A percentile compares a stretch with the other conserved stretches of the same genome.
Evolutionary conservation across 1,284 basidiomycete genomes (phyloP).

Genomic region (Phenoliferia sp.): DNA sequence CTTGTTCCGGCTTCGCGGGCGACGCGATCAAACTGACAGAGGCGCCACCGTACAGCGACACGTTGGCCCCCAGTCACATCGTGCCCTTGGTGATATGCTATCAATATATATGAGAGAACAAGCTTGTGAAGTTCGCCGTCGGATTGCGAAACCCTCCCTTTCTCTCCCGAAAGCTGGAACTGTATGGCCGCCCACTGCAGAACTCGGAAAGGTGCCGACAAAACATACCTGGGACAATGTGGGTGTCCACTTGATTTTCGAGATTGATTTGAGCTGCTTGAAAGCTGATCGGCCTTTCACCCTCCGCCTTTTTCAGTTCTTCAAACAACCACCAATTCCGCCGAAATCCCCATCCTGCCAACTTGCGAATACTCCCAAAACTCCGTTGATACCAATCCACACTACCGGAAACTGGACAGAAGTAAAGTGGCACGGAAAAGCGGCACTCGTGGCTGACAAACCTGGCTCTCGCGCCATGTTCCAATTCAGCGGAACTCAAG

Average conservation of each 20-base stretch:
- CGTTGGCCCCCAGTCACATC: conserved; percentile 9
- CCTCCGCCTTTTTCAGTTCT: neutral
- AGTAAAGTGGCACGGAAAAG: conserved; percentile 26
- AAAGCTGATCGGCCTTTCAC: neutral
- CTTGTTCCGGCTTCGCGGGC: no score
- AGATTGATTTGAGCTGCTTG: neutral
- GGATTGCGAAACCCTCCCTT: neutral
- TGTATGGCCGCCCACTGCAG: conserved; percentile 9
- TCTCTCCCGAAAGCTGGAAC: neutral
- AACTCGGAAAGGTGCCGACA: conserved; percentile 11
- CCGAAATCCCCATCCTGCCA: neutral
- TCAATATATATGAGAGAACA: neutral
- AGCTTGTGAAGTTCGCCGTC: neutral
- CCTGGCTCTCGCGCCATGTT: conserved; percentile 16
- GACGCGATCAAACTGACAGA: neutral
- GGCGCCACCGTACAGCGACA: conserved; percentile 12
- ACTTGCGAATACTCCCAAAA: neutral
- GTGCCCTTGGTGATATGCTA: conserved; percentile 16
- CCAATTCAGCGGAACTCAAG: conserved; percentile 11
- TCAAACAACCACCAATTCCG: neutral
- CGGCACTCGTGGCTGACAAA: conserved; percentile 7
- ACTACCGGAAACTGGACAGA: conserved; percentile 7
- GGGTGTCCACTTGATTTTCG: neutral
- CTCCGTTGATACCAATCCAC: neutral
- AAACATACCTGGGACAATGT: conserved; percentile 13